phyloP scores from a whole-genome alignment of 805 yeast genomes.

The Starmerella roubikii region DNA sequence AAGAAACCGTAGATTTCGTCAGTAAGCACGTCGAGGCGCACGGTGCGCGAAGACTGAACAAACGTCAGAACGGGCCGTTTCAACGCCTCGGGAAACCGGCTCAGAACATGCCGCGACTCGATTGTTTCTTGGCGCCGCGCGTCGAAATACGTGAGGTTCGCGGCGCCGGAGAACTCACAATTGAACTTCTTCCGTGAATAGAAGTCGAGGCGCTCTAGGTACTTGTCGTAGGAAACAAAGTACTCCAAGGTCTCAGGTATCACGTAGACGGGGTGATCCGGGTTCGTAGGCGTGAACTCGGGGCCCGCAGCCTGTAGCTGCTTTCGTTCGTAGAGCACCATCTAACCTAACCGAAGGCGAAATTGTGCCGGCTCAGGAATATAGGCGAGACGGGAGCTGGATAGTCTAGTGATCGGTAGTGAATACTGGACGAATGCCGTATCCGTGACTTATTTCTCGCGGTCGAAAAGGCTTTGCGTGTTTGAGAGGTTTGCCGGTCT shows the following conservation, averaged over 20 bases:
- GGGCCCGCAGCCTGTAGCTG: constrained; percentile 23
- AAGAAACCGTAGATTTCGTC: constrained; percentile 72
- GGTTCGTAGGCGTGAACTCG: constrained; percentile 16
- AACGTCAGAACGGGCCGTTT: constrained; percentile 83
- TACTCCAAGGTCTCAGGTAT: constrained; percentile 82
- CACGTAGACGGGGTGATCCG: constrained; percentile 54
- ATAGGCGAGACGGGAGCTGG: too few relatives aligned
- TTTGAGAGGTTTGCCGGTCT: too few relatives aligned
- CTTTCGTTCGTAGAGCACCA: constrained; percentile 31
- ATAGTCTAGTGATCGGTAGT: too few relatives aligned
- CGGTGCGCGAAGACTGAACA: constrained; percentile 66
- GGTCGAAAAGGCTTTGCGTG: too few relatives aligned
- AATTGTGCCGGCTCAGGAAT: too few relatives aligned
- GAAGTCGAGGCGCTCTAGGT: constrained; percentile 36
- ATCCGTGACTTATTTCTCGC: too few relatives aligned
- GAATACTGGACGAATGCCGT: too few relatives aligned
- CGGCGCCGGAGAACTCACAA: constrained; percentile 90
- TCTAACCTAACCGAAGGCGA: too few relatives aligned
- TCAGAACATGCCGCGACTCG: constrained; percentile 45
- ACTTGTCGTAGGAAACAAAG: constrained; percentile 66
- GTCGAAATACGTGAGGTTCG: constrained; percentile 80
- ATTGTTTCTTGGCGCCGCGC: constrained; percentile 60
- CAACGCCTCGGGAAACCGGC: constrained; percentile 76
- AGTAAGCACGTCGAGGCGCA: constrained; percentile 74
- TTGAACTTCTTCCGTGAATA: constrained; percentile 55